Conservation (phyloP, 768 basidiomycete genomes). For the Mycena filopes region DNA sequence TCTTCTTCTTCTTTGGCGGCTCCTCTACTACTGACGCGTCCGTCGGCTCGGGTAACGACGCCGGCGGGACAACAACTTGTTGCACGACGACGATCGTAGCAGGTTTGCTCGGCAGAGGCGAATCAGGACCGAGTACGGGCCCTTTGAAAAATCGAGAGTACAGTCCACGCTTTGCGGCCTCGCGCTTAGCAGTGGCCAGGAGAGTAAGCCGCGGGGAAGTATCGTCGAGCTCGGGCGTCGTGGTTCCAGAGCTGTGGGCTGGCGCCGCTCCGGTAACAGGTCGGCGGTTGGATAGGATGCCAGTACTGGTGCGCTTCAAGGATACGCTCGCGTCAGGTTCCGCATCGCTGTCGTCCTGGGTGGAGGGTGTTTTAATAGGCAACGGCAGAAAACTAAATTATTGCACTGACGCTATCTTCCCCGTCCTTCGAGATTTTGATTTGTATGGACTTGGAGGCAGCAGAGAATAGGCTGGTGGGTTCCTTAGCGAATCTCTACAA, state of each 20-base stretch:
- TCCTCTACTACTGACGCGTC: neutral
- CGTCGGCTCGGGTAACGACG: slow-evolving; percentile 3
- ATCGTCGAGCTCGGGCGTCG: slow-evolving; percentile 49
- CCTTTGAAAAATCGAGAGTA: slow-evolving; percentile 89
- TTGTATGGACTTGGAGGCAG: slow-evolving; percentile 85
- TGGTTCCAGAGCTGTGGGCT: slow-evolving; percentile 51
- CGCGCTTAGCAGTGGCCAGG: slow-evolving; percentile 75
- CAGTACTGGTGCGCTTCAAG: slow-evolving; percentile 73
- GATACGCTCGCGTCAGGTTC: slow-evolving; percentile 32
- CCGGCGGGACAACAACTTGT: neutral
- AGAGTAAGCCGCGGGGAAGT: slow-evolving; percentile 56
- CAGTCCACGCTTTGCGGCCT: slow-evolving; percentile 77
- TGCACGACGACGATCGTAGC: neutral
- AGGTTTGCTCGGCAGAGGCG: slow-evolving; percentile 10
- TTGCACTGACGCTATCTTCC: slow-evolving; percentile 50
- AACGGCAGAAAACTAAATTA: no score
- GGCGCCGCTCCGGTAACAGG: slow-evolving; percentile 63
- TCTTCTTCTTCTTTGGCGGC: slow-evolving; percentile 22
- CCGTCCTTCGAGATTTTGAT: slow-evolving; percentile 69
- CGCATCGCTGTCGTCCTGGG: slow-evolving; percentile 35
- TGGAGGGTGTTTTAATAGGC: no score
- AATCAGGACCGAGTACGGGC: slow-evolving; percentile 67
- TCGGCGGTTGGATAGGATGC: slow-evolving; percentile 79
- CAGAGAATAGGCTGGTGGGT: slow-evolving; percentile 74
- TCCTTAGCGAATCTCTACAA: slow-evolving; percentile 1